These are phyloP conservation scores for Peziza echinospora DNA, from an alignment of 495 filamentous ascomycete species.

Conservation along the genomic window DNA sequence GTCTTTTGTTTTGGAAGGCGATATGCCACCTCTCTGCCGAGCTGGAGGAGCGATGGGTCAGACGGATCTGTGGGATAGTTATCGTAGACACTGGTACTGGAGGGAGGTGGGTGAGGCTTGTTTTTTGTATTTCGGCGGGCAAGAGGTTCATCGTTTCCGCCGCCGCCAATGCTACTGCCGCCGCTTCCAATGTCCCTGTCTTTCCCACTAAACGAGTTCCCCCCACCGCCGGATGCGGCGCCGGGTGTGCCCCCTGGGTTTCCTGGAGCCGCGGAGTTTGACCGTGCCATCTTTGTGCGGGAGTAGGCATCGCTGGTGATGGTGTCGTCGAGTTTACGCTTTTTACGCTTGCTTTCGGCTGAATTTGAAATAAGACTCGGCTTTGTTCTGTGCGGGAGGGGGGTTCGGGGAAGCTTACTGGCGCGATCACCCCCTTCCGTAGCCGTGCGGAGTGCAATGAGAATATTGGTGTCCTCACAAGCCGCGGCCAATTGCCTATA, in stretches of 20 bases:
- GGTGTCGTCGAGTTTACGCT: slow-evolving; percentile 17
- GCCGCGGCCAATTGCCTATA: slow-evolving; percentile 7
- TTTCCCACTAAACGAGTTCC: background rate
- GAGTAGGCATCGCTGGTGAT: background rate
- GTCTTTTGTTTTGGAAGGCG: slow-evolving; percentile 41
- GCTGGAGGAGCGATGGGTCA: slow-evolving; percentile 4
- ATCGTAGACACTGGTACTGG: no score
- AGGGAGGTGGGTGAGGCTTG: no score
- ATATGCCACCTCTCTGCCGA: slow-evolving; percentile 17
- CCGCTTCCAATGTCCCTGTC: background rate
- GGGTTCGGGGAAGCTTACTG: slow-evolving; percentile 11
- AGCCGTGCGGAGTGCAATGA: slow-evolving; percentile 17
- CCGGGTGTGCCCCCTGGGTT: background rate
- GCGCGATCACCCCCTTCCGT: slow-evolving; percentile 20
- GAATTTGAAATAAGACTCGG: background rate
- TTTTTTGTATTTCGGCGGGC: background rate
- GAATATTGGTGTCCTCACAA: slow-evolving; percentile 12
- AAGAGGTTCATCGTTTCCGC: background rate
- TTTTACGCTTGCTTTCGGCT: slow-evolving; percentile 14
- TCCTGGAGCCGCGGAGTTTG: slow-evolving; percentile 12
- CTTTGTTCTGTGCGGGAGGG: slow-evolving; percentile 1
- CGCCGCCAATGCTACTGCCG: background rate
- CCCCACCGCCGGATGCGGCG: background rate
- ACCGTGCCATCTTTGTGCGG: slow-evolving; percentile 13
- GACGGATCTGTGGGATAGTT: background rate